Evolutionary conservation across 768 basidiomycete genomes (phyloP).

Genomic region (Gelatoporia subvermispora): DNA sequence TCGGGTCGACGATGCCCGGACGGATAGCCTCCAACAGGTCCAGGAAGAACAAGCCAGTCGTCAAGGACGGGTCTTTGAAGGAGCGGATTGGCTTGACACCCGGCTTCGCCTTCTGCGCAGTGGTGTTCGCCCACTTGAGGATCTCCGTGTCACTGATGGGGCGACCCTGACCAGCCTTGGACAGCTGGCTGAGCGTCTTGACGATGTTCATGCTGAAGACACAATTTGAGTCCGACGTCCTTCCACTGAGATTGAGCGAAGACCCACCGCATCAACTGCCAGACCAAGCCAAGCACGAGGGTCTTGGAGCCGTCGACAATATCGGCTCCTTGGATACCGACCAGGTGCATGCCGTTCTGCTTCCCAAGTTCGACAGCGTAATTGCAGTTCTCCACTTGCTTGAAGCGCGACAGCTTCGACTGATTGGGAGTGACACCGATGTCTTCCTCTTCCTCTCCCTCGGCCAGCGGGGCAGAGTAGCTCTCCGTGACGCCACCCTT

Average conservation of each 20-base stretch:
- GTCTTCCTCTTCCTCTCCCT: constrained; percentile 74
- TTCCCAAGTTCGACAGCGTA: constrained; percentile 91
- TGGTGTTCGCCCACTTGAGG: constrained; percentile 92
- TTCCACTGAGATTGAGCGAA: neutral
- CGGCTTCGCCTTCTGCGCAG: constrained; percentile 68
- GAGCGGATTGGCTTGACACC: constrained; percentile 67
- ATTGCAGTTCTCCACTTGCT: constrained; percentile 97
- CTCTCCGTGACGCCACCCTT: constrained; percentile 52
- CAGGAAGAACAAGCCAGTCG: constrained; percentile 89
- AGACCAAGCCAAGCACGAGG: constrained; percentile 91
- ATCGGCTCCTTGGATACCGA: constrained; percentile 96
- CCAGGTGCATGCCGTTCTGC: constrained; percentile 90
- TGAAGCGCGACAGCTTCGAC: constrained; percentile 88
- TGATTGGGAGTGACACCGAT: constrained; percentile 81
- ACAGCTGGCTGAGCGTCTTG: constrained; percentile 79
- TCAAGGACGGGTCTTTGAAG: constrained; percentile 90
- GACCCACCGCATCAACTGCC: constrained; percentile 91
- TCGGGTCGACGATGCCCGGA: constrained; percentile 93
- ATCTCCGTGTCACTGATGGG: constrained; percentile 92
- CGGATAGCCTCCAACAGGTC: constrained; percentile 87
- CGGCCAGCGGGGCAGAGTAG: constrained; percentile 28
- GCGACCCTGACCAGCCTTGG: constrained; percentile 62
- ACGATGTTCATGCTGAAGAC: constrained; percentile 72
- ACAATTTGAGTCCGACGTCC: neutral
- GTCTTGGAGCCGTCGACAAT: constrained; percentile 94